Conservation (phyloP, 176 grass and related monocot species). For the bread wheat (Triticum aestivum) region IWGSC_CS_RefSeq_v2.1 NC_057811.1:38508371-38508870, state of each 20-base stretch:
- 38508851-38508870: conserved; percentile 73
- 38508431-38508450: neutral
- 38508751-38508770: conserved; percentile 50
- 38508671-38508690: conserved; percentile 66
- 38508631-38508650: conserved; percentile 81
- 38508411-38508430: conserved; percentile 35
- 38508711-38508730: conserved; percentile 31
- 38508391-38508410: conserved; percentile 29
- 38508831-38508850: conserved; percentile 41
- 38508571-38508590: conserved; percentile 85
- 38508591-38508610: conserved; percentile 89
- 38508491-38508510: conserved; percentile 95
- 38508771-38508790: conserved; percentile 93
- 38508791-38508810: conserved; percentile 64
- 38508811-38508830: conserved; percentile 19
- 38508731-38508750: conserved; percentile 17
- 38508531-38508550: conserved; percentile 80
- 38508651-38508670: conserved; percentile 66
- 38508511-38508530: conserved; percentile 92
- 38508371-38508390: neutral
- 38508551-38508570: conserved; percentile 77
- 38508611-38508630: conserved; percentile 92
- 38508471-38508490: conserved; percentile 43
- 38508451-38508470: conserved; percentile 20
- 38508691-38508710: conserved; percentile 31